Evolutionary conservation across 352 stramenopile species (phyloP).

Genomic region (Phytophthora quininea): DNA sequence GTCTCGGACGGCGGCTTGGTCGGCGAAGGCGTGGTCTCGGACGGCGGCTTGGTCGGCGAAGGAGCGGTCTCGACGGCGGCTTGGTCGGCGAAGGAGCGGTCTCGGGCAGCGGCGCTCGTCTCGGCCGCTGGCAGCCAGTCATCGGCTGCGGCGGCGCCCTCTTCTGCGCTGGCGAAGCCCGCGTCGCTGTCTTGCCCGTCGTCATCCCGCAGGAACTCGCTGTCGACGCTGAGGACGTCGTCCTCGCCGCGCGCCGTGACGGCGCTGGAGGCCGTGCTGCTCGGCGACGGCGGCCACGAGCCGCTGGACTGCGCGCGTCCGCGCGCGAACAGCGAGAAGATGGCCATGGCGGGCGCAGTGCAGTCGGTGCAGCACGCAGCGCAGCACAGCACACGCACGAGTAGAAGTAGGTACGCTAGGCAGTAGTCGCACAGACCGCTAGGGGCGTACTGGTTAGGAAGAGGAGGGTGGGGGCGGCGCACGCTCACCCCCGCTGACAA

Average conservation of each 20-base stretch:
- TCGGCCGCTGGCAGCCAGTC: not conserved
- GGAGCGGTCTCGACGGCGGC: too few species aligned
- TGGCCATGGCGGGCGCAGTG: not conserved
- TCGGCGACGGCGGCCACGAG: not conserved
- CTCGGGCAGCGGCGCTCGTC: too few species aligned
- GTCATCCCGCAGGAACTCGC: too few species aligned
- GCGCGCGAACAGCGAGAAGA: not conserved
- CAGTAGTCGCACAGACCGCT: too few species aligned
- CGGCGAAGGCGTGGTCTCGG: too few species aligned
- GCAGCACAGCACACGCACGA: too few species aligned
- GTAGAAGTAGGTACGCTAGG: too few species aligned
- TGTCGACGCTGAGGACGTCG: not conserved
- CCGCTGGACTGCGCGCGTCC: not conserved
- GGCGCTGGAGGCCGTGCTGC: not conserved
- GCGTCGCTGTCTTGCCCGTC: too few species aligned
- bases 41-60: too few species aligned
- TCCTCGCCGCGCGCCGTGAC: not conserved
- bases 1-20: too few species aligned
- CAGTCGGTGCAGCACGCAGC: not conserved
- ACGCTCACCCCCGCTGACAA: slow-evolving; percentile 75
- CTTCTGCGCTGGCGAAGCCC: not conserved
- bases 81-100: too few species aligned
- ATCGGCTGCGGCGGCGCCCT: not conserved
- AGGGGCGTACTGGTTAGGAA: too few species aligned
- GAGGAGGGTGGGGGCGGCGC: slow-evolving; percentile 51